Base-by-base conservation (phyloP, 2,329 filamentous ascomycete genomes). In the Phoma sp. region DNA sequence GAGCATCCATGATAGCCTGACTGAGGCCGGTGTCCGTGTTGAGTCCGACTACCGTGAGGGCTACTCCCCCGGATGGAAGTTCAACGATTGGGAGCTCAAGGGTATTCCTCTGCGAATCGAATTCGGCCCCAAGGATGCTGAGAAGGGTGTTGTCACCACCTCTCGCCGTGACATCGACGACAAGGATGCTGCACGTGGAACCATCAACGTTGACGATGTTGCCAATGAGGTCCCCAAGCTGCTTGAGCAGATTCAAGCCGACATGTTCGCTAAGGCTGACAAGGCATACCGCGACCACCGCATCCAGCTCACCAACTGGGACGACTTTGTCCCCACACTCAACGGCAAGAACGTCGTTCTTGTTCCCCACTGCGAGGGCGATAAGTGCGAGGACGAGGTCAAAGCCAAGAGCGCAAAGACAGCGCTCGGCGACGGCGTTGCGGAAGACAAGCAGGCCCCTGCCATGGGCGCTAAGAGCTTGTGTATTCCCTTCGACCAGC, bases 81-180 rank as follows among this genome's bases (percentile, higher is more conserved):
- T 99, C 83, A 96, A 96, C 78, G 93, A 99, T 78, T 97, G 92
- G 92, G 96, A 99, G 77, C 84, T 98, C 67, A 96, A 93, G 79
- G 95, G 96, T 74, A 90, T 98, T 34, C 95, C 96, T 39, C 85
- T 99, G 30, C 90, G 95, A 55, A 84, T 99, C 54, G 95, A 99
- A 77, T 96, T 96, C 71, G 96, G 96, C 5, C 93, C 95, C 68
- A 96, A 96, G 78, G 95, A 98, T 73, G 88, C 89, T 11, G 91
- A 90, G 61, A 91, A 93, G 73, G 85, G 89, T 53, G 90, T 93
- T 34, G 89, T 98, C 64, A 91, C 89, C 60, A 91, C 85, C 59
- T 91, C 93, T 18, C 91, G 95, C 69, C 91, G 96, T 68, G 95
- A 99, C 75, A 90, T 90, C 32, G 81, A 81, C 54, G 89, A 89